phyloP scores from a whole-genome alignment of 2,329 filamentous ascomycete genomes.

The Didymella keratinophila region DNA sequence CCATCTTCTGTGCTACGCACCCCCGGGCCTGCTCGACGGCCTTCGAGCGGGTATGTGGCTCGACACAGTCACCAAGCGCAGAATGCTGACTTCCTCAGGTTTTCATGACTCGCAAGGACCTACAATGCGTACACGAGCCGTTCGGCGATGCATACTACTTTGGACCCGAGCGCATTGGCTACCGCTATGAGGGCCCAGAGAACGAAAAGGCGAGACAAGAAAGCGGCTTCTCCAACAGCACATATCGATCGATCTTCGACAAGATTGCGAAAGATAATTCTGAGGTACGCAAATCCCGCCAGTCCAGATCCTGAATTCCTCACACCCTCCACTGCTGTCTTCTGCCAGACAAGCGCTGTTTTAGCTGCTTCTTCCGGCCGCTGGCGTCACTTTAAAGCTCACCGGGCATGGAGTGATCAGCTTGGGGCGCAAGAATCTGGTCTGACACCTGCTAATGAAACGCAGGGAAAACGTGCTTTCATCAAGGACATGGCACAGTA shows the following conservation, averaged over 20 bases:
- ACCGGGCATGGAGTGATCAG: not conserved
- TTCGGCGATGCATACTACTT: constrained; percentile 98
- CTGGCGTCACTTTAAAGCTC: constrained; percentile 1
- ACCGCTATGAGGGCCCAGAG: constrained; percentile 78
- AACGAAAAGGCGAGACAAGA: constrained; percentile 58
- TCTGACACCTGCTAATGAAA: constrained; percentile 27
- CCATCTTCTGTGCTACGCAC: constrained; percentile 93
- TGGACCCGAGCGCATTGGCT: constrained; percentile 84
- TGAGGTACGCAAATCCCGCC: constrained; percentile 66
- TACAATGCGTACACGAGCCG: constrained; percentile 90
- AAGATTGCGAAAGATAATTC: constrained; percentile 74
- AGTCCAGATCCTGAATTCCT: constrained; percentile 20
- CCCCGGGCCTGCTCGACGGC: constrained; percentile 95
- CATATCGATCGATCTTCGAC: constrained; percentile 80
- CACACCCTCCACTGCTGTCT: not conserved
- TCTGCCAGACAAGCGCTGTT: not conserved
- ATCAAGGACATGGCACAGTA: constrained; percentile 99
- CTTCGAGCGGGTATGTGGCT: constrained; percentile 80
- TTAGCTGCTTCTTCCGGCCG: constrained; percentile 1
- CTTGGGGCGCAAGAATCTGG: not conserved
- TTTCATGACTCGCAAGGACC: constrained; percentile 91
- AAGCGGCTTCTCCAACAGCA: constrained; percentile 73
- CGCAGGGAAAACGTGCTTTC: constrained; percentile 86
- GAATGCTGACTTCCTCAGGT: constrained; percentile 57
- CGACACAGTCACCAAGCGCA: not conserved